Base-by-base conservation (phyloP, 805 yeast species). In the Geotrichum ghanense region DNA sequence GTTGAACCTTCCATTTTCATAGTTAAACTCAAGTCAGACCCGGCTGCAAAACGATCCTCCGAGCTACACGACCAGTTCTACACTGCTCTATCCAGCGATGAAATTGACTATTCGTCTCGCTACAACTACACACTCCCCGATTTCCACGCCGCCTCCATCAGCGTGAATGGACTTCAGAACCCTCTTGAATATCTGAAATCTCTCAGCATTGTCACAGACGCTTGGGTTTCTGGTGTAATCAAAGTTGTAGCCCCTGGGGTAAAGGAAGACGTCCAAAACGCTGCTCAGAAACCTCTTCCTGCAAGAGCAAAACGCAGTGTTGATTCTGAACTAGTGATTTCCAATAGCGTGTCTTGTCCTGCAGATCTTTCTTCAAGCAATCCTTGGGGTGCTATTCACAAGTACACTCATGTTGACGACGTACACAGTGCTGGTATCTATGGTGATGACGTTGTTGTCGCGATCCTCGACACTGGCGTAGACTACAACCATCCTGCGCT, bases 391-490 rank as follows among this genome's bases (percentile, higher is more conserved):
- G 5, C 12, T 4, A 6, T 31, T 21, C 57, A 53, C 46, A 14
- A 3, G n/a, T 46, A 42, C 10, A 53, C 57, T 20, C 54, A 55
- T 43, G 57, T 53, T 20, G 49, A 52, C 24, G 23, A 41, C 14
- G 37, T 53, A 10, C 57, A 53, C 22, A 42, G 45, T 2, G 50
- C 48, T 35, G 49, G 48, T 14, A 47, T 47, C 27, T 26, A 22
- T 22, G 57, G 57, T 41, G 42, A 41, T 20, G 56, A 53, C 40
- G 27, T 46, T 7, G 26, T 42, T 21, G 41, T 54, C 42, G 57
- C 45, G 26, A 40, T 44, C 14, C 35, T 44, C 9, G 46, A 44
- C 24, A 44, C 21, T 34, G 46, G 46, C 4, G 45, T 44, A 50
- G 46, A 51, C 34, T 54, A 54, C 27, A 17, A 3, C 4, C 21